These are phyloP conservation scores for Zoysia japonica DNA, from an alignment of 176 grass and related monocot species.

Conservation along the genomic window DNA sequence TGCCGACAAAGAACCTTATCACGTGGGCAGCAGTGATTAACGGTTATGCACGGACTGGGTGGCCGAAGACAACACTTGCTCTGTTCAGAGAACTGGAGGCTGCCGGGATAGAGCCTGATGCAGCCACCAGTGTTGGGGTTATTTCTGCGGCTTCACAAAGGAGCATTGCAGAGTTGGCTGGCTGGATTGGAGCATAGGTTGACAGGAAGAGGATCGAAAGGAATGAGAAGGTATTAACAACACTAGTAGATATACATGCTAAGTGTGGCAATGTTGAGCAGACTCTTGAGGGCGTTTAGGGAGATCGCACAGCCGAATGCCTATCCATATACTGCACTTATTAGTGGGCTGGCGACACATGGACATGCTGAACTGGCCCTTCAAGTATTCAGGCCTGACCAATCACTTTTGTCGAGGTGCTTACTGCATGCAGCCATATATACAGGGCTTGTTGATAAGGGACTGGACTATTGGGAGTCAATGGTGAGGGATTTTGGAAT, in stretches of 20 bases:
- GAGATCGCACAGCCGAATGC: conserved; percentile 63
- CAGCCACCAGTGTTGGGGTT: conserved; percentile 63
- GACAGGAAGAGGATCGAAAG: conserved; percentile 60
- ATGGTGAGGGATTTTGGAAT: conserved; percentile 63
- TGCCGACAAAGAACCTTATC: conserved; percentile 58
- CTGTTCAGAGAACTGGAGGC: conserved; percentile 49
- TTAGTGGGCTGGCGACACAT: conserved; percentile 71
- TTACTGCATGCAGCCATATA: conserved; percentile 73
- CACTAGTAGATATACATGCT: conserved; percentile 70
- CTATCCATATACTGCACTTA: conserved; percentile 71
- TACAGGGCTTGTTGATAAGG: conserved; percentile 55
- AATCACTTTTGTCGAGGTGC: conserved; percentile 71
- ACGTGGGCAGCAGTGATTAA: conserved; percentile 63
- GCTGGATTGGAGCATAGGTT: conserved; percentile 50
- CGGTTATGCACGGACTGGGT: conserved; percentile 61
- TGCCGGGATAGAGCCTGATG: conserved; percentile 53
- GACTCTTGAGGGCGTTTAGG: conserved; percentile 51
- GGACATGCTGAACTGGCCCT: conserved; percentile 62
- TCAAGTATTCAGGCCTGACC: conserved; percentile 61
- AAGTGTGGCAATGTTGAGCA: conserved; percentile 70
- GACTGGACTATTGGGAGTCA: conserved; percentile 56
- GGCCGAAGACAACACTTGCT: conserved; percentile 46
- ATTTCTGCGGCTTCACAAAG: conserved; percentile 62
- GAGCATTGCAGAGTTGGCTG: conserved; percentile 50
- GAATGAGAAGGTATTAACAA: conserved; percentile 67